phyloP scores from a whole-genome alignment of 2,329 filamentous ascomycete genomes.

The Aspergillus sp. region DNA sequence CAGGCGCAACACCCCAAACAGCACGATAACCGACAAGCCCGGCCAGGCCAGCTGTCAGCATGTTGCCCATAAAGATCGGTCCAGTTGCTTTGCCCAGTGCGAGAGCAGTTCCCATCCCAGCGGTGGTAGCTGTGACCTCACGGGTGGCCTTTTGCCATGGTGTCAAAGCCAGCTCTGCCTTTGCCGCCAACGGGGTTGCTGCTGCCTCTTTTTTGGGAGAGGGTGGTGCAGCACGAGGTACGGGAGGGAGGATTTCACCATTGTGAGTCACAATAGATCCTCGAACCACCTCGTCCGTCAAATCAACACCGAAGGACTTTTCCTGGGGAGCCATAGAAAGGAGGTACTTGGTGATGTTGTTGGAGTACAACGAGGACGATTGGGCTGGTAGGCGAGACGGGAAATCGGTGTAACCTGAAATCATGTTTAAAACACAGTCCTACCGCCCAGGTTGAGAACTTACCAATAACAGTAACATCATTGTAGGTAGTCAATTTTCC shows the following conservation, averaged over 20 bases:
- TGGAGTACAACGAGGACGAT: slow-evolving; percentile 85
- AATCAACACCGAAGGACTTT: slow-evolving; percentile 75
- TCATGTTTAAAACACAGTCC: neutral
- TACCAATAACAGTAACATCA: slow-evolving; percentile 81
- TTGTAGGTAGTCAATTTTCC: slow-evolving; percentile 70
- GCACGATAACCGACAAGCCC: slow-evolving; percentile 84
- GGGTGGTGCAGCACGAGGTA: slow-evolving; percentile 65
- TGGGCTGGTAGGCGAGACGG: slow-evolving; percentile 85
- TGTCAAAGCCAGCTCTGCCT: slow-evolving; percentile 66
- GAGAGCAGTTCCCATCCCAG: slow-evolving; percentile 72
- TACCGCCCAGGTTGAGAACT: neutral
- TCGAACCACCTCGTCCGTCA: slow-evolving; percentile 81
- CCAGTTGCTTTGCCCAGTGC: slow-evolving; percentile 78
- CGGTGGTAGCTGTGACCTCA: slow-evolving; percentile 72
- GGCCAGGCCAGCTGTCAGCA: slow-evolving; percentile 80
- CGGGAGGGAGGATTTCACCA: slow-evolving; percentile 72
- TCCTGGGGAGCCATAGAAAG: slow-evolving; percentile 77
- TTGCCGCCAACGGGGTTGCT: slow-evolving; percentile 47
- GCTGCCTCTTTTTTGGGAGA: slow-evolving; percentile 51
- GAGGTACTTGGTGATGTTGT: slow-evolving; percentile 88
- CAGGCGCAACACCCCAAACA: slow-evolving; percentile 82
- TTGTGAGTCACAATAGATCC: slow-evolving; percentile 80
- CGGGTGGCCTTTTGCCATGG: slow-evolving; percentile 79
- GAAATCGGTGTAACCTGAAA: slow-evolving; percentile 74
- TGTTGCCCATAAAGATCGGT: slow-evolving; percentile 83